These are phyloP conservation scores for Fusarium udum DNA, from an alignment of 2,329 filamentous ascomycete species.

Conservation along the genomic window DNA sequence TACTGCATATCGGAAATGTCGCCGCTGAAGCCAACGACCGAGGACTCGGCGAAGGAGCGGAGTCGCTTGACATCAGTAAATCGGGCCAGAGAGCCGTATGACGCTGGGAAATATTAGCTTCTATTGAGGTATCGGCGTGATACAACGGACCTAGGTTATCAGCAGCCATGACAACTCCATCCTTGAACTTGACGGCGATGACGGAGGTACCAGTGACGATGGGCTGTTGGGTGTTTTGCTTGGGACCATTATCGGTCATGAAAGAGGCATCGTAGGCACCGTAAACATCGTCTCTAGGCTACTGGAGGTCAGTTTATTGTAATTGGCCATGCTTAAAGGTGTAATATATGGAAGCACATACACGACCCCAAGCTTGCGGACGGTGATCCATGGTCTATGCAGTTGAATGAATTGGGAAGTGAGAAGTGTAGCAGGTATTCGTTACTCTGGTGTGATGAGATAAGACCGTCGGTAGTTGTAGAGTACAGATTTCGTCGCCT, in stretches of 20 bases:
- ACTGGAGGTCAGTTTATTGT: conserved; percentile 22
- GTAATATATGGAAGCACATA: conserved; percentile 55
- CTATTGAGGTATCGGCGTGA: neutral
- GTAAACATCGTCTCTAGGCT: conserved; percentile 98
- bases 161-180: conserved; percentile 94
- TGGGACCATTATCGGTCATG: conserved; percentile 76
- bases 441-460: neutral
- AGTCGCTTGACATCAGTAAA: conserved; percentile 98
- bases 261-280: conserved; percentile 91
- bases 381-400: conserved; percentile 71
- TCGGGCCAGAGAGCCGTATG: conserved; percentile 94
- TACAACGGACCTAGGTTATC: conserved; percentile 84
- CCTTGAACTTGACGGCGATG: conserved; percentile 92
- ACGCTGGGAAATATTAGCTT: conserved; percentile 66
- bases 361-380: conserved; percentile 77
- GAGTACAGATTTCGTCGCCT: neutral
- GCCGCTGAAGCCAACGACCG: conserved; percentile 92
- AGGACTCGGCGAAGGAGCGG: conserved; percentile 83
- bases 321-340: neutral
- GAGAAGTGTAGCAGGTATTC: neutral
- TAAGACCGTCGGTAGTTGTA: neutral
- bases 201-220: conserved; percentile 98
- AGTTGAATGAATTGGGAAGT: conserved; percentile 5
- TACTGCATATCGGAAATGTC: conserved; percentile 99
- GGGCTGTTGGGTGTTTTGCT: conserved; percentile 88